phyloP scores from a whole-genome alignment of 1,284 basidiomycete species.

The Bondarzewia mesenterica region DNA sequence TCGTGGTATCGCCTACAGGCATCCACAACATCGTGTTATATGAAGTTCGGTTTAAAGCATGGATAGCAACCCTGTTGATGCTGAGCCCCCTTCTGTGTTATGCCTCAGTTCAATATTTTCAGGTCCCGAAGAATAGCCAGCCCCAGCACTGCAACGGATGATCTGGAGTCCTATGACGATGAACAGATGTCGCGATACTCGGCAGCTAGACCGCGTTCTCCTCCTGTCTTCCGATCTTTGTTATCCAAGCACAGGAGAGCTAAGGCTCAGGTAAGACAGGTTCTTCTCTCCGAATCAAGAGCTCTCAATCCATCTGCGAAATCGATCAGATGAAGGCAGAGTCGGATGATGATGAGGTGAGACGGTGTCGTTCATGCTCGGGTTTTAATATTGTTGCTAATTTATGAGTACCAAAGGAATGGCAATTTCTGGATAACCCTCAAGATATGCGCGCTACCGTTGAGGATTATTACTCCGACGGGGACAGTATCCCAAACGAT shows the following conservation, averaged over 20 bases:
- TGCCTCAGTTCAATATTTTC: slow-evolving; percentile 14
- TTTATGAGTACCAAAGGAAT: slow-evolving; percentile 4
- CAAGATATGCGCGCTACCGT: not conserved
- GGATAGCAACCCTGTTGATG: not conserved
- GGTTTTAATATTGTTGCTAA: not conserved
- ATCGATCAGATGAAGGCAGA: not conserved
- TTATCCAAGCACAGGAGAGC: not conserved
- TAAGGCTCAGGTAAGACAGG: not conserved
- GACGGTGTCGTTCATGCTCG: too few relatives aligned
- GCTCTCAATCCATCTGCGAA: not conserved
- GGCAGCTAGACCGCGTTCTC: not conserved
- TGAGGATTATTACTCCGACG: slow-evolving; percentile 10
- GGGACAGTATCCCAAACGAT: slow-evolving; percentile 5
- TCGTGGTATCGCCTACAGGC: not conserved
- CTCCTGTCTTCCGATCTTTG: not conserved
- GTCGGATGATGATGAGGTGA: not conserved
- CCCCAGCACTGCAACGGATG: not conserved
- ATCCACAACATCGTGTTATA: not conserved
- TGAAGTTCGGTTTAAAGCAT: slow-evolving; percentile 4
- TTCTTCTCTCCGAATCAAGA: not conserved
- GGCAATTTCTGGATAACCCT: slow-evolving; percentile 9
- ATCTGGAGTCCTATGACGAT: slow-evolving; percentile 2
- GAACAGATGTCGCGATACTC: not conserved
- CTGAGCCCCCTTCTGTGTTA: slow-evolving; percentile 2
- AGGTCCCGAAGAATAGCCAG: slow-evolving; percentile 7